Evolutionary conservation across 345 rosid genomes (phyloP), one percentile per base, ranked within the genome.

Genomic region (Salix suchowensis): DNA sequence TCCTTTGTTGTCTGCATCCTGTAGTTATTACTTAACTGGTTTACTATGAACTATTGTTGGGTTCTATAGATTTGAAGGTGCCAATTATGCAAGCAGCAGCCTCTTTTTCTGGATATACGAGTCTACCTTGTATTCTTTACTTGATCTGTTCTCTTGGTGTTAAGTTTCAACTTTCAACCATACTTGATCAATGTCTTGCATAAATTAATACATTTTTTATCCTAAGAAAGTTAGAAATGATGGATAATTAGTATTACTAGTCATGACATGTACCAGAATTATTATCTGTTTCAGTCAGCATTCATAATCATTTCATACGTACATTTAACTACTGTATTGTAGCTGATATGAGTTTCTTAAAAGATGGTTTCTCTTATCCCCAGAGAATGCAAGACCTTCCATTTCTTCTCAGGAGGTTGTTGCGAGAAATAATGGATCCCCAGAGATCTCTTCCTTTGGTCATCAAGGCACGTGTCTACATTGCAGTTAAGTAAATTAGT

Each of bases 351-450:
- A 12, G 48, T 23, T 60, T n/a, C 6, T 48, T n/a, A 44, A 61
- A 44, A 36, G 26, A 14, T 67, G 54, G 8, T 24, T 67, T 64
- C 26, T 54, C 37, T 79, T 36, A 5, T 9, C 36, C 66, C 32
- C 88, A 96, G 98, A 88, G 94, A 85, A 74, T 93, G 85, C 96
- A 81, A 87, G 99, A 96, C 81, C 98, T 96, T 81, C 98, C 99
- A 34, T 96, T 96, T 78, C 85, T 96, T 78, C 84, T 96, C 6
- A 82, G 90, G 58, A 87, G 98, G 74, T 82, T 96, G 86, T 74
- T 91, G 75, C 83, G 89, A 24, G 99, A 96, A 79, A 75, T 96
- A 84, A 81, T 83, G 85, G 88, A 91, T 86, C 98, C 98, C 42
- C 89, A 70, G 80, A 91, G 98, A 91, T 82, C 96, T 15, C 97